These are phyloP conservation scores for Micromonas pusilla DNA, from an alignment of 139 green algal species.

Conservation along the genomic window DNA sequence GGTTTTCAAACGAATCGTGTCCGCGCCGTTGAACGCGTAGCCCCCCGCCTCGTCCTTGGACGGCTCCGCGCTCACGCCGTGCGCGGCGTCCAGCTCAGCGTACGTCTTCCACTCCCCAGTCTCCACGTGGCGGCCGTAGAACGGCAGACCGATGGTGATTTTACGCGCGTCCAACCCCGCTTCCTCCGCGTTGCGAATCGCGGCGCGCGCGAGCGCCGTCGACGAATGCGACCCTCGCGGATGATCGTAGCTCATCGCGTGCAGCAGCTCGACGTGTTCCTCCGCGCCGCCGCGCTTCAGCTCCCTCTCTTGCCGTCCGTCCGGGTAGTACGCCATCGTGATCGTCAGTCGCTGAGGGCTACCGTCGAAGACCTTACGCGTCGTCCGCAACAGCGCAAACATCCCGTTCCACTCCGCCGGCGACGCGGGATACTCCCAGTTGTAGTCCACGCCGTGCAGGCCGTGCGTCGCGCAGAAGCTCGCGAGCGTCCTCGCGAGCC, in stretches of 20 bases:
- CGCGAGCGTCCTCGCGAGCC: constrained; percentile 5
- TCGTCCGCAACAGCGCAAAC: neutral
- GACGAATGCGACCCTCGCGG: neutral
- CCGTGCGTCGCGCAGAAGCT: constrained; percentile 7
- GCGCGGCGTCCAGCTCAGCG: neutral
- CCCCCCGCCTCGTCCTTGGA: neutral
- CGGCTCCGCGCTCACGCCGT: neutral
- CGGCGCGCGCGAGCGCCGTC: neutral
- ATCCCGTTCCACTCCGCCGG: constrained; percentile 7
- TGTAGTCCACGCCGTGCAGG: constrained; percentile 28
- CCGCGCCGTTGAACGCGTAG: neutral
- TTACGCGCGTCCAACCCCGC: neutral
- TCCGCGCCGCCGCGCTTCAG: neutral
- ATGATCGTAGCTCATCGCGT: constrained; percentile 16
- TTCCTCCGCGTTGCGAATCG: neutral
- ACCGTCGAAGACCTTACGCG: neutral
- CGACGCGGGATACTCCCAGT: constrained; percentile 28
- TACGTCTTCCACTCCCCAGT: constrained; percentile 10
- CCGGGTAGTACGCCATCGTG: constrained; percentile 27
- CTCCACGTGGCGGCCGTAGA: constrained; percentile 12
- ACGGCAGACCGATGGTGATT: constrained; percentile 15
- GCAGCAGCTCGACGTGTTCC: neutral
- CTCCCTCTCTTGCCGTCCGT: constrained; percentile 24
- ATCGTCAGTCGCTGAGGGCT: neutral
- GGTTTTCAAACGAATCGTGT: neutral